Evolutionary conservation across 495 filamentous ascomycete genomes (phyloP), one percentile per base, ranked within the genome.

Genomic region (Penicillium waksmanii): DNA sequence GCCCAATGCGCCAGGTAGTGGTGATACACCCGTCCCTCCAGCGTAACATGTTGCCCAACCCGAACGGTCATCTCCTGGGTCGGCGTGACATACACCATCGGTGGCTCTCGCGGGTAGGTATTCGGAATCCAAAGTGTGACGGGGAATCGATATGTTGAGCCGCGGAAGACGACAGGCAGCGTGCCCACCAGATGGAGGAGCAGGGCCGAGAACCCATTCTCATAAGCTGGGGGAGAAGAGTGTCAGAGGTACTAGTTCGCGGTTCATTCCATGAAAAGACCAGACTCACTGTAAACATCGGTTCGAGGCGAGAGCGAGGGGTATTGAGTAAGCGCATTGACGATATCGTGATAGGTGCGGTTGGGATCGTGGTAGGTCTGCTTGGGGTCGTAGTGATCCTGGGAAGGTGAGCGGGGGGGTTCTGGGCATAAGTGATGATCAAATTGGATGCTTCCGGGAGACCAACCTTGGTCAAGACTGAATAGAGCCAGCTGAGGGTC

Each of bases 41-140:
- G 85, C 64, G 94, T 92, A 53, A 98, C 93, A 77, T 98, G 91
- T 65, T 98, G 95, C 2, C 96, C 95, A 6, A 92, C 88, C 23
- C 93, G 83, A 23, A 98, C 87, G 53, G 89, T 76, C 92, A 98
- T 97, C 66, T 88, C 91, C 61, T 89, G 87, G 2, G 90, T 89
- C 19, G 96, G 93, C 9, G 86, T 93, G 43, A 97, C 91, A 73
- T 96, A 98, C 53, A 85, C 85, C 15, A 97, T 81, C 0, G 95
- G 95, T 7, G 91, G 79, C 65, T 96, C 89, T 36, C 84, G 83
- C 34, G 95, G 96, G 67, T 98, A 98, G 31, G 86, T 85, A 64
- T 95, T 92, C 2, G 96, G 95, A n/a, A 98, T 83, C 96, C 96
- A 98, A 84, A 98, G 63, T 60, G 91, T 85, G 53, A 98, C 81